Conservation (phyloP, 2,329 filamentous ascomycete genomes). For the Ustulina deusta region DNA sequence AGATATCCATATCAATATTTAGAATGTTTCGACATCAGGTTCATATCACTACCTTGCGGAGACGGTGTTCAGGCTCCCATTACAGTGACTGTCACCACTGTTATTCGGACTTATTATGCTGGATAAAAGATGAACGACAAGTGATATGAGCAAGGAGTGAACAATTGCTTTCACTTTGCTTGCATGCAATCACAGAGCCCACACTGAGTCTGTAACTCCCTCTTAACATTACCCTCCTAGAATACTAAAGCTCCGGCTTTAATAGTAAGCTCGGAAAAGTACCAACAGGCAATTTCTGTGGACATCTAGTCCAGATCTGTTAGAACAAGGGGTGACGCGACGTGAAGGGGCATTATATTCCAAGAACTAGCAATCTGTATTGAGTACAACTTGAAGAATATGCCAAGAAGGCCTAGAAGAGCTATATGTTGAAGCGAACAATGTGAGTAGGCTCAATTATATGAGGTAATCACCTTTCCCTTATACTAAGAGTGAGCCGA, state of each 20-base stretch:
- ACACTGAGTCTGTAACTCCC: neutral
- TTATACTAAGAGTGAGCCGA: no score
- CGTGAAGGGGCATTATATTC: no score
- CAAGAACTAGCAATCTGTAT: no score
- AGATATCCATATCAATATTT: slow-evolving; percentile 32
- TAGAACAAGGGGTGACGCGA: no score
- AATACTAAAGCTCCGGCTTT: neutral
- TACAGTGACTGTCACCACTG: neutral
- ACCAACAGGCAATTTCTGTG: neutral
- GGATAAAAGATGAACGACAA: neutral
- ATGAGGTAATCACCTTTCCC: no score
- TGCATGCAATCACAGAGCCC: neutral
- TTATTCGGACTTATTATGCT: neutral
- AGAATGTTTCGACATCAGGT: neutral
- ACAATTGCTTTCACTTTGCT: neutral
- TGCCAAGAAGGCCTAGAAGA: no score
- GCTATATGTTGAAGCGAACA: no score
- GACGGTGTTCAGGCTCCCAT: neutral
- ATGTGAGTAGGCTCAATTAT: no score
- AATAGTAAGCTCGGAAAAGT: neutral
- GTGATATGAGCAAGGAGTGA: neutral
- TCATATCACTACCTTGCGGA: neutral
- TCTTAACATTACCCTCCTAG: neutral
- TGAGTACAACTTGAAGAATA: no score
- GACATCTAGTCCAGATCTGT: neutral